Base-by-base conservation (phyloP, 441 rosid species). In the Erodium chrysanthum region DNA sequence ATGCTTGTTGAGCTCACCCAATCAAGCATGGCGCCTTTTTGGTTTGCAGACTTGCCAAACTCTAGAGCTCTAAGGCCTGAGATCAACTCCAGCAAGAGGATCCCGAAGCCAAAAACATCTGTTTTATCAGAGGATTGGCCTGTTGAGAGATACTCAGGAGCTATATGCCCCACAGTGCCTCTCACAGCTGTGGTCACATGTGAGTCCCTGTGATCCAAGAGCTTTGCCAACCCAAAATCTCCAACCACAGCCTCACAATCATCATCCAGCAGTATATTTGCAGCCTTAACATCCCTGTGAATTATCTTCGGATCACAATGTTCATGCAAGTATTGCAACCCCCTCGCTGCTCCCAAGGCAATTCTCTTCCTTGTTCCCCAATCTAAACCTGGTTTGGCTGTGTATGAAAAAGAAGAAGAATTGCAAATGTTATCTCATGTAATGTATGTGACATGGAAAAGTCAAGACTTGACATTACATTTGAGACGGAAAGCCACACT, bases 61-160 rank as follows among this genome's bases (percentile, higher is more conserved):
- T 91, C 92, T 23, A 89, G 84, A 71, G 98, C 92, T 77, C 94
- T 83, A 40, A 82, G 74, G 59, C 98, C 95, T 44, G 92, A 79
- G 67, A 89, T 85, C 67, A 93, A 46, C 78, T 93, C 96, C 0
- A 93, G 91, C 5, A 89, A 74, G 62, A 93, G 96, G 40, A 90
- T 92, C 25, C 98, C 98, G n/a, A 90, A 93, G 44, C 98, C 98
- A n/a, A 88, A 92, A 66, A 92, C 97, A 75, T 92, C 98, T 1
- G 98, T 92, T 73, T 92, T 92, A 70, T 92, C 98, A 0, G 98
- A 92, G 68, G 98, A 92, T 71, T 92, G 98, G 37, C 97, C 98
- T 6, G 96, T 93, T n/a, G 96, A 91, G 23, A 93, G 85, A 74
- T 93, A 93, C 73, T 92, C 97, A 0, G 96, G 96, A 7, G 96